Evolutionary conservation across 2,329 filamentous ascomycete species (phyloP).

Genomic region (Bipolaris zeicola): DNA sequence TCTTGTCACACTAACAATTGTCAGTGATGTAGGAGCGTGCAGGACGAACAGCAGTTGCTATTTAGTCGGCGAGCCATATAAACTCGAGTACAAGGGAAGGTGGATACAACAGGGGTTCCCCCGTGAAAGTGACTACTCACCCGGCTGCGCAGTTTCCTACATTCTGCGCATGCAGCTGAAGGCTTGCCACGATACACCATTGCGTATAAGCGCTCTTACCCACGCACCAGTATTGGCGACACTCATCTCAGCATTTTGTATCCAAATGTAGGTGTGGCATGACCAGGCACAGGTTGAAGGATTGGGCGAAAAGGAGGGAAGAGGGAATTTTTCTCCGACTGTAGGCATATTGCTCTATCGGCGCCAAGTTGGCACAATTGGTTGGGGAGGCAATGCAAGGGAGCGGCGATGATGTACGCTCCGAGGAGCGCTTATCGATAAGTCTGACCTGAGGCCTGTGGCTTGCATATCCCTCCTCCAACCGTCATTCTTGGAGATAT

Average conservation of each 20-base stretch:
- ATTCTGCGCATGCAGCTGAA: slow-evolving; percentile 35
- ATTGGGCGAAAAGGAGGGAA: background rate
- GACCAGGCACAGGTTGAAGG: background rate
- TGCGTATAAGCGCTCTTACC: background rate
- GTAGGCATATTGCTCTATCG: background rate
- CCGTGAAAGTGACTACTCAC: slow-evolving; percentile 18
- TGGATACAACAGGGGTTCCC: background rate
- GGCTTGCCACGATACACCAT: slow-evolving; percentile 38
- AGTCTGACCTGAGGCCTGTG: background rate
- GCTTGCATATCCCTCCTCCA: background rate
- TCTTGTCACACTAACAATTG: slow-evolving; percentile 32
- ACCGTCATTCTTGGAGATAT: background rate
- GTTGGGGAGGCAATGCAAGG: slow-evolving; percentile 1
- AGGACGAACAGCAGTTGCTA: background rate
- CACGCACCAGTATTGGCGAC: background rate
- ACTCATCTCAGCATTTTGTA: slow-evolving; percentile 2
- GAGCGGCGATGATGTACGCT: background rate
- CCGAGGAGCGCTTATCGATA: background rate
- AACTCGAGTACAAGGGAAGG: background rate
- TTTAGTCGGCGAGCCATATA: background rate
- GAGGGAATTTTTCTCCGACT: background rate
- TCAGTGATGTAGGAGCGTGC: slow-evolving; percentile 1
- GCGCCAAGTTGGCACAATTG: background rate
- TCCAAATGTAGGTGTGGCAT: background rate
- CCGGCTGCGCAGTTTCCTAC: slow-evolving; percentile 37